phyloP scores from a whole-genome alignment of 805 yeast genomes.

The Candida mattraensis region DNA sequence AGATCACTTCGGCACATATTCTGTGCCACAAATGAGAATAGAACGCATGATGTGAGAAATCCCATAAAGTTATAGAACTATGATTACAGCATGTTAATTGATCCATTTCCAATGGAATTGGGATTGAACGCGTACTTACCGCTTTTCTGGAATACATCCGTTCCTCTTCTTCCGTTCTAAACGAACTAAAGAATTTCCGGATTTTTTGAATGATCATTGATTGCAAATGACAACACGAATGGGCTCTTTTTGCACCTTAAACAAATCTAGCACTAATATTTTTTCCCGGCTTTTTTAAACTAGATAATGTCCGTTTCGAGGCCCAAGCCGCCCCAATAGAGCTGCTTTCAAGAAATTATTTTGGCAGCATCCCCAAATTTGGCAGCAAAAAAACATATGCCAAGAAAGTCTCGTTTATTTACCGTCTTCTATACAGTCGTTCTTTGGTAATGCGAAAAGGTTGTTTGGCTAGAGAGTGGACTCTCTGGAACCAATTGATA shows the following conservation, averaged over 20 bases:
- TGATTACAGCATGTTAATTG: too few species aligned
- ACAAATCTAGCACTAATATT: neutral
- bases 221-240: too few species aligned
- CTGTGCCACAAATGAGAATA: conserved; percentile 80
- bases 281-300: too few species aligned
- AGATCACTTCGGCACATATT: conserved; percentile 27
- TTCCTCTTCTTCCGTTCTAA: conserved; percentile 85
- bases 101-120: too few species aligned
- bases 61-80: conserved; percentile 74
- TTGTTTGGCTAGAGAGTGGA: conserved; percentile 35
- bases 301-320: too few species aligned
- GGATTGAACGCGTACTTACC: too few species aligned
- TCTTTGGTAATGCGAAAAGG: conserved; percentile 24
- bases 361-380: too few species aligned
- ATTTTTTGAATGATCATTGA: conserved; percentile 69
- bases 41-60: conserved; percentile 75
- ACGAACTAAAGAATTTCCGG: conserved; percentile 75
- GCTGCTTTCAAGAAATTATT: too few species aligned
- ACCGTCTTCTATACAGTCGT: neutral
- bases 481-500: conserved; percentile 34
- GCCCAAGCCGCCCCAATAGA: too few species aligned
- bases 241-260: neutral
- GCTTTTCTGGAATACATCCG: conserved; percentile 73
- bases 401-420: neutral
- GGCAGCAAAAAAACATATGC: too few species aligned